Conservation (phyloP, 2,329 filamentous ascomycete species). For the Sordariomycetes sp. region DNA sequence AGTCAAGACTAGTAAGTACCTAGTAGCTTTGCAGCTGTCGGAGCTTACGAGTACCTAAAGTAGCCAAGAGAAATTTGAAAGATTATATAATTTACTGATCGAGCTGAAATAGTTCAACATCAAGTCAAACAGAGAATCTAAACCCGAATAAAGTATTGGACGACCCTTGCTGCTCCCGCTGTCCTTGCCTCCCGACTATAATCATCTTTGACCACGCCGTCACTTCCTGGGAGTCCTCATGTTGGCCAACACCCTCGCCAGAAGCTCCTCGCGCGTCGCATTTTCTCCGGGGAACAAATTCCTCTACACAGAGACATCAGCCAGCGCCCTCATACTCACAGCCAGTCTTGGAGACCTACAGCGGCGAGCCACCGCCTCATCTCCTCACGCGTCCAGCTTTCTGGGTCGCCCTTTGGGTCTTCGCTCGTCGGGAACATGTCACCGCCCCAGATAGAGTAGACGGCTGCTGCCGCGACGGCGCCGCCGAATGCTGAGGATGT, state of each 20-base stretch:
- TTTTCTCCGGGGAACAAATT: slow-evolving; percentile 33
- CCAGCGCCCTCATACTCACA: not conserved
- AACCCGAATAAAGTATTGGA: too few relatives aligned
- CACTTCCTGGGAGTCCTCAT: slow-evolving; percentile 21
- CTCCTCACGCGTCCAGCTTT: slow-evolving; percentile 70
- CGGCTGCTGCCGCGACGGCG: slow-evolving; percentile 70
- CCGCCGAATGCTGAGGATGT: slow-evolving; percentile 52
- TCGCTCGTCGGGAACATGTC: slow-evolving; percentile 69
- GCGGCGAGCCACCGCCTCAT: slow-evolving; percentile 70
- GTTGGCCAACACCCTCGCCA: slow-evolving; percentile 36
- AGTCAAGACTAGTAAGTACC: too few relatives aligned
- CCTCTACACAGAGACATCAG: slow-evolving; percentile 22
- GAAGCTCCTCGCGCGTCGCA: slow-evolving; percentile 34
- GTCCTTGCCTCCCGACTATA: too few relatives aligned
- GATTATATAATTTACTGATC: too few relatives aligned
- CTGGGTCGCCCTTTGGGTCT: slow-evolving; percentile 69
- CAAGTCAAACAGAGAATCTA: too few relatives aligned
- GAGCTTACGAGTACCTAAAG: too few relatives aligned
- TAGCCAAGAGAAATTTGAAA: too few relatives aligned
- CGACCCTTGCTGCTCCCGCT: too few relatives aligned
- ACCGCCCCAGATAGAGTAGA: slow-evolving; percentile 77
- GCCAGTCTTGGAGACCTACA: slow-evolving; percentile 50
- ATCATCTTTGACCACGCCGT: too few relatives aligned
- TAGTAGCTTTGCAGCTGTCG: too few relatives aligned
- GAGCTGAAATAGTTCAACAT: too few relatives aligned